A percentile compares a stretch with the other conserved stretches of the same genome.
Conservation (phyloP, 495 filamentous ascomycete species). For the Penicillium taxi region DNA sequence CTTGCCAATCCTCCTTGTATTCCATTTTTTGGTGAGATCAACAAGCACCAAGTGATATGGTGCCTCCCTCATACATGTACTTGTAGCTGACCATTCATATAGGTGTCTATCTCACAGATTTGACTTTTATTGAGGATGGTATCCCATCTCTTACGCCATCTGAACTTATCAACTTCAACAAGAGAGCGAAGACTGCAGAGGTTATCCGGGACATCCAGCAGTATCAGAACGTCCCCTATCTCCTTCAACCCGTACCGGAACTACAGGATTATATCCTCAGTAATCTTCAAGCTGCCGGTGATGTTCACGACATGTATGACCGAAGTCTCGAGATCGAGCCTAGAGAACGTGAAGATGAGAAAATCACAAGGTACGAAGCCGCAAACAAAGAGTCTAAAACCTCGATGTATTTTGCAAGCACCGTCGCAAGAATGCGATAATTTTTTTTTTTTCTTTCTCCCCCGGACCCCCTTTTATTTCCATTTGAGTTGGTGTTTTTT, state of each 20-base stretch:
- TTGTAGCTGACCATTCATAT: conserved; percentile 3
- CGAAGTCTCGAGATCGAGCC: conserved; percentile 88
- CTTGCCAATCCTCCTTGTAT: conserved; percentile 93
- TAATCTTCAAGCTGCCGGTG: conserved; percentile 87
- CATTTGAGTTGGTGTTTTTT: conserved; percentile 13
- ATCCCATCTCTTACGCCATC: conserved; percentile 94
- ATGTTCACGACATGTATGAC: conserved; percentile 99
- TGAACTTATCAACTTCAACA: conserved; percentile 95
- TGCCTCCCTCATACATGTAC: conserved; percentile 1
- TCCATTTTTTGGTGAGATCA: conserved; percentile 83
- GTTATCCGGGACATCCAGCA: conserved; percentile 98
- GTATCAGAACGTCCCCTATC: conserved; percentile 93
- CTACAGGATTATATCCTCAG: conserved; percentile 94
- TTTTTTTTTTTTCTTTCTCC: conserved; percentile 11
- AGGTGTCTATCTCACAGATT: conserved; percentile 96
- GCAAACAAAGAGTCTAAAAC: conserved; percentile 30
- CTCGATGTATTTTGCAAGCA: conserved; percentile 30
- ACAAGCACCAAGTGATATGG: not conserved
- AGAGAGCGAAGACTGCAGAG: conserved; percentile 94
- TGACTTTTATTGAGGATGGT: conserved; percentile 98
- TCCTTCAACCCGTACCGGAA: conserved; percentile 78
- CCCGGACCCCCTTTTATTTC: too few species aligned
- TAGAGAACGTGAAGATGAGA: conserved; percentile 91
- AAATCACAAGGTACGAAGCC: conserved; percentile 65
- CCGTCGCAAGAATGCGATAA: conserved; percentile 29